Evolutionary conservation across 441 rosid genomes (phyloP).

Genomic region (Melastoma candidum): DNA sequence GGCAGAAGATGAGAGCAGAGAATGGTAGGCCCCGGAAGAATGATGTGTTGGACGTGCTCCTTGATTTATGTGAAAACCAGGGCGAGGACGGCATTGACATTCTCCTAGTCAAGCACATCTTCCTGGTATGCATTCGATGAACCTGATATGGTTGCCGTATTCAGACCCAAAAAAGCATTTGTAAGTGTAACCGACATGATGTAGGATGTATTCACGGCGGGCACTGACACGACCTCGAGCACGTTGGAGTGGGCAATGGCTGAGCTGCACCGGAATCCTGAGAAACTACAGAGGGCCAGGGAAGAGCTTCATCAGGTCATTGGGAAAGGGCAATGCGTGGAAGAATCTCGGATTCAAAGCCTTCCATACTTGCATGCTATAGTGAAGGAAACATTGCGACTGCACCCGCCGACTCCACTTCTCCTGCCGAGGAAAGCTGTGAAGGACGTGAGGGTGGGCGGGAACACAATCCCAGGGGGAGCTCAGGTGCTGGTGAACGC

Average conservation of each 20-base stretch:
- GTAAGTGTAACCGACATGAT: too few relatives aligned
- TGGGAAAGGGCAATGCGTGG: not conserved
- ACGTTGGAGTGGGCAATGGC: conserved; percentile 12
- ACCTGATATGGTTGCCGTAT: too few relatives aligned
- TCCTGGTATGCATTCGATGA: too few relatives aligned
- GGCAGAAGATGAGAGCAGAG: too few relatives aligned
- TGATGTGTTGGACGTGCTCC: too few relatives aligned
- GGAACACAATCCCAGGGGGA: not conserved
- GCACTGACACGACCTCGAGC: conserved; percentile 8
- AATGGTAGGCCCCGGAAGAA: too few relatives aligned
- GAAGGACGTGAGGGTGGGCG: not conserved
- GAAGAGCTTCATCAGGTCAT: not conserved
- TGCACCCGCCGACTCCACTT: conserved; percentile 9
- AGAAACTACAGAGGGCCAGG: not conserved
- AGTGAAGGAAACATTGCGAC: conserved; percentile 10
- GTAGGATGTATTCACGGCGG: conserved; percentile 15
- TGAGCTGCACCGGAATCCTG: conserved; percentile 6
- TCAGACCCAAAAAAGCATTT: too few relatives aligned
- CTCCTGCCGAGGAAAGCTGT: conserved; percentile 4
- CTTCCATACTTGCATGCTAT: conserved; percentile 10
- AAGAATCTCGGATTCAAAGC: conserved; percentile 2
- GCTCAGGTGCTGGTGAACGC: conserved; percentile 7
- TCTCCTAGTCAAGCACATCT: too few relatives aligned
- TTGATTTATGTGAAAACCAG: too few relatives aligned
- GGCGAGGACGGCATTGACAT: too few relatives aligned